A percentile compares a stretch with the other conserved stretches of the same genome.
Evolutionary conservation across 495 filamentous ascomycete genomes (phyloP).

Genomic region (Daldinia childiae): DNA sequence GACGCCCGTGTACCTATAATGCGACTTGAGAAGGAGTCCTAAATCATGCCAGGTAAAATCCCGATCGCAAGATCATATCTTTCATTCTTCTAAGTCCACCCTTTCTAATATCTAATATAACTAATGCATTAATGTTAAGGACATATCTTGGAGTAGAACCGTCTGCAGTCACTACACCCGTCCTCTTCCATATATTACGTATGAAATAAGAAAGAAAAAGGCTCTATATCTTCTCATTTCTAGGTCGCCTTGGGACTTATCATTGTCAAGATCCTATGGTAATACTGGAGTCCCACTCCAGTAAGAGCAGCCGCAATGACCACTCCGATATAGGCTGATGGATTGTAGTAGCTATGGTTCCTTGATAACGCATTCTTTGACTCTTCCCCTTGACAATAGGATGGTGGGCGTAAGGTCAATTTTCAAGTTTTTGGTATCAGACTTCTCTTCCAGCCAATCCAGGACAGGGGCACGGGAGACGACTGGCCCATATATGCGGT

Average conservation of each 20-base stretch:
- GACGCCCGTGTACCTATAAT: no score
- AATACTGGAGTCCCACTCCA: constrained; percentile 28
- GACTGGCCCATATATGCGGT: constrained; percentile 25
- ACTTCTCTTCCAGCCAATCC: constrained; percentile 41
- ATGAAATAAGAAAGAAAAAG: not conserved
- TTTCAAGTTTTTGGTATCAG: not conserved
- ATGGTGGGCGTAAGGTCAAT: constrained; percentile 28
- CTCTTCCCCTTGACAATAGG: not conserved
- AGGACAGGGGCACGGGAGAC: constrained; percentile 36
- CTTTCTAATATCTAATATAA: not conserved
- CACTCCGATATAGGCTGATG: constrained; percentile 1
- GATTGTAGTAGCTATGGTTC: not conserved
- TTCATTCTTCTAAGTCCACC: not conserved
- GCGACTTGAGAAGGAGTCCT: no score
- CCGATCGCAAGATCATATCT: not conserved
- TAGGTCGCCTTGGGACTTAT: not conserved
- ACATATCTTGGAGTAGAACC: not conserved
- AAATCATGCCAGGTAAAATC: no score
- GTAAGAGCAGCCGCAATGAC: constrained; percentile 12
- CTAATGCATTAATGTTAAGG: not conserved
- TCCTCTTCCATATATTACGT: not conserved
- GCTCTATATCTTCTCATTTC: not conserved
- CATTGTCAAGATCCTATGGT: not conserved
- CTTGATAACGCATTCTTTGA: constrained; percentile 1
- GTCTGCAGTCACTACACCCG: not conserved